Base-by-base conservation (phyloP, 23 red algal genomes). In the Pyropia haitanensis region DNA sequence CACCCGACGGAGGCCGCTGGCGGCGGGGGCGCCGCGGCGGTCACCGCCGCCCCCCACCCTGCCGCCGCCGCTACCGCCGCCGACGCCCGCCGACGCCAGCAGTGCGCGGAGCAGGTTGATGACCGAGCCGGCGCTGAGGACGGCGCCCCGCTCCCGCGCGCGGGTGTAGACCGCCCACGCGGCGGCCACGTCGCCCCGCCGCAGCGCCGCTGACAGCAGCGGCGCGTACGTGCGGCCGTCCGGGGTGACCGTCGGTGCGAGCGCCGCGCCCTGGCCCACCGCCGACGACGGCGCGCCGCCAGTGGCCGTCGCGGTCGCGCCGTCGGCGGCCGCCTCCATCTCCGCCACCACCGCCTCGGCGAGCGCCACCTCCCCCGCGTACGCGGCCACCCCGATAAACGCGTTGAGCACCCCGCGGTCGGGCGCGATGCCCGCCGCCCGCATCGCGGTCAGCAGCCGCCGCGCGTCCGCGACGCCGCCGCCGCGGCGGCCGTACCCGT, bases 341-440 rank as follows among this genome's bases (percentile, higher is more conserved):
- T 54, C 50, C 0, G 53, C 67, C 67, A 83, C 16, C 18, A 83
- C 68, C 48, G 32, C 58, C 14, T 32, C 32, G 17, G 67, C 79
- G 19, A 61, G 57, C 19, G 48, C 19, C 6, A 18, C 18, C 51
- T 83, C 67, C 25, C 67, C 67, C 23, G 79, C 72, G 15, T 70
- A 60, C 21, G 61, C 50, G 22, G 68, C 72, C 32, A 67, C 57
- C 24, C 52, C 61, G n/a, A 83, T 56, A 71, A 83, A 73, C 28
- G 79, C 58, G 21, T 62, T 67, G 19, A 83, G 49, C 21, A 70
- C 66, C n/a, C 72, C 67, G 14, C 79, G 66, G 27, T 83, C 79
- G 39, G 79, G 79, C 18, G 49, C 39, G 9, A 73, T 19, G 20
- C 60, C 65, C 49, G 58, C 29, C 12, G 68, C 57, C 18, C 58